Base-by-base conservation (phyloP, 441 rosid species). In the Eruca vesicaria region DNA sequence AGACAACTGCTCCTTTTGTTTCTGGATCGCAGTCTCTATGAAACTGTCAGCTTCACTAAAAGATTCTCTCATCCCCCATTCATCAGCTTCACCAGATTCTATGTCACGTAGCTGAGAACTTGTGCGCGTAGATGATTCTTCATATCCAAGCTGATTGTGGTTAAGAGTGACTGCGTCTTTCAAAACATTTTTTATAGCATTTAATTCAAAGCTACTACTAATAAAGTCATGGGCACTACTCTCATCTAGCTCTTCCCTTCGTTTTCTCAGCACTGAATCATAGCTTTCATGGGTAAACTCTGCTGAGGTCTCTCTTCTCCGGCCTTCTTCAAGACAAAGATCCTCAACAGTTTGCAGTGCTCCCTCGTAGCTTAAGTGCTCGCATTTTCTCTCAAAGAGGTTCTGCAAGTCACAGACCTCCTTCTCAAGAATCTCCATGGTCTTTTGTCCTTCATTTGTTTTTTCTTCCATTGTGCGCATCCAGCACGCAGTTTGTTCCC, bases 1-100 rank as follows among this genome's bases (percentile, higher is more conserved):
- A 26, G 92, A 86, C 71, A 87, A 79, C 43, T 90, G 92, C 62
- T 90, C 97, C 81, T 93, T 96, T 77, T 89, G 97, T 63, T 87
- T 87, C 87, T 88, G 92, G 65, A 91, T 88, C 16, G 90, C 87
- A 84, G 80, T 86, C 84, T 91, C 97, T 71, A 93, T 82, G 80
- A 87, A 89, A 71, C 87, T 82, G 73, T 91, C 93, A 52, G 88
- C 75, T 80, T 89, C 96, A 83, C 87, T 87, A 72, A 78, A 69
- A 79, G 80, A 84, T 58, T 89, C 93, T 84, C 83, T 91, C 59
- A 82, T 79, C 84, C 89, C 85, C 96, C 92, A 87, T 58, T 87
- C 94, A 80, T 80, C 87, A 63, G 81, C 86, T 85, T 91, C 92
- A 56, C 94, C 94, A 76, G 96, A 90, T 84, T 90, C 97, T 84